Conservation (phyloP, 306 rosid species). For the Medicago arabica region DNA sequence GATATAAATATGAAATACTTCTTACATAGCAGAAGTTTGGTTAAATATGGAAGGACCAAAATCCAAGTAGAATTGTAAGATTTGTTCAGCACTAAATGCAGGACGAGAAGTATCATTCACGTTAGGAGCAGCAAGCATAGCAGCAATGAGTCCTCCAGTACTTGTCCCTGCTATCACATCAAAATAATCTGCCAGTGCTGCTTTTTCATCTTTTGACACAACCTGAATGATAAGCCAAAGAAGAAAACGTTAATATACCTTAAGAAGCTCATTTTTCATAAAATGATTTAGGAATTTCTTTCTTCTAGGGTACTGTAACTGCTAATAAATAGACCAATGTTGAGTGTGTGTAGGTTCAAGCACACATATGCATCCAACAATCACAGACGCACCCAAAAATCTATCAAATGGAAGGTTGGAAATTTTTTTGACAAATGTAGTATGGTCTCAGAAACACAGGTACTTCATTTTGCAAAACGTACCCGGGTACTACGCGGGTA, state of each 20-base stretch:
- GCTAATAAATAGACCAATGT: too few relatives aligned
- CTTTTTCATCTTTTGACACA: constrained; percentile 27
- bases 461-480: too few relatives aligned
- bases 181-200: constrained; percentile 37
- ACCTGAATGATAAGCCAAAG: not conserved
- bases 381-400: too few relatives aligned
- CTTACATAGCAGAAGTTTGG: not conserved
- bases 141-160: constrained; percentile 29
- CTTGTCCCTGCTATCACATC: constrained; percentile 49
- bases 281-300: too few relatives aligned
- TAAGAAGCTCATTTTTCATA: not conserved
- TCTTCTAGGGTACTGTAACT: too few relatives aligned
- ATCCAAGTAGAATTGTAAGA: not conserved
- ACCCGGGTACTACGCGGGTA: too few relatives aligned
- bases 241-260: not conserved
- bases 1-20: not conserved
- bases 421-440: too few relatives aligned
- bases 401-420: too few relatives aligned
- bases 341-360: too few relatives aligned
- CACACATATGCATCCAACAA: too few relatives aligned
- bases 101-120: constrained; percentile 13
- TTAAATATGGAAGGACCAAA: constrained; percentile 21
- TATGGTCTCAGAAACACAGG: too few relatives aligned
- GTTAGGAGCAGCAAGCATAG: constrained; percentile 35
- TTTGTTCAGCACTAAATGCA: not conserved